Conservation (phyloP, 192 early-diverging fungal species). For the Umbelopsis ramanniana region DNA sequence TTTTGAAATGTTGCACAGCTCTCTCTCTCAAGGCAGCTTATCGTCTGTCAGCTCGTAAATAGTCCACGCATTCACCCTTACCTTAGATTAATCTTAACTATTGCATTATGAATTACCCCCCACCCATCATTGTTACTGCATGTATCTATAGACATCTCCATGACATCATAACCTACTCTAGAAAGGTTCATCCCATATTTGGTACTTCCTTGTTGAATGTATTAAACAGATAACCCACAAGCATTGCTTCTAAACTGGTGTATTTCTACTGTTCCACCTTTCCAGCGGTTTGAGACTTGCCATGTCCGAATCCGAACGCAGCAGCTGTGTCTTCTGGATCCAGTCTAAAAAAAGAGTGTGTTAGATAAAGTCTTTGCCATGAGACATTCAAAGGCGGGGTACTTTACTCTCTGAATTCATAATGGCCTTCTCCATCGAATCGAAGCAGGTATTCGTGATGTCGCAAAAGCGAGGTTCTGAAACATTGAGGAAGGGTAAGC, state of each 20-base stretch:
- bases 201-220: too few species aligned
- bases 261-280: constrained; percentile 42
- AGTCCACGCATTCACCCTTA: background rate
- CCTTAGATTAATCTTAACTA: too few species aligned
- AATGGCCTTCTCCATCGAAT: constrained; percentile 67
- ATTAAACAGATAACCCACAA: too few species aligned
- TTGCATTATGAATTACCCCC: background rate
- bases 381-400: background rate
- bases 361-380: background rate
- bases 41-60: background rate
- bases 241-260: background rate
- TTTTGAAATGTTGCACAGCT: background rate
- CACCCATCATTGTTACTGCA: background rate
- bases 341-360: constrained; percentile 31
- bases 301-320: constrained; percentile 57
- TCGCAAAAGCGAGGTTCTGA: constrained; percentile 42
- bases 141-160: background rate
- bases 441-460: constrained; percentile 65
- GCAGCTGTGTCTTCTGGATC: constrained; percentile 47
- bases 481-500: background rate
- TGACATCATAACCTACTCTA: too few species aligned
- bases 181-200: too few species aligned
- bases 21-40: background rate
- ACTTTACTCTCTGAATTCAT: constrained; percentile 58
- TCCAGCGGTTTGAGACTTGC: constrained; percentile 47